Evolutionary conservation across 441 rosid species (phyloP).

Genomic region (Rhodomyrtus psidioides): DNA sequence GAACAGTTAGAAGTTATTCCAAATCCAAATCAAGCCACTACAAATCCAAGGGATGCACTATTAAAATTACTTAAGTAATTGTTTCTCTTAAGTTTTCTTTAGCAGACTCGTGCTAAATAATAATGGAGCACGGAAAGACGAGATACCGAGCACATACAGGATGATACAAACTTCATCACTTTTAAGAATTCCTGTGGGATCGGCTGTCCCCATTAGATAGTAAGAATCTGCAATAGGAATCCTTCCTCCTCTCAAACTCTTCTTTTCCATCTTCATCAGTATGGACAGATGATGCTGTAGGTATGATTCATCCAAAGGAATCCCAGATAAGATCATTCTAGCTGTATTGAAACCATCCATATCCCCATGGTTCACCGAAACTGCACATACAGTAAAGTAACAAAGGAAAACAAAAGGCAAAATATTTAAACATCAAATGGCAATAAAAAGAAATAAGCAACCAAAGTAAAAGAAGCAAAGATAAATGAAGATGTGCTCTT

Average conservation of each 20-base stretch:
- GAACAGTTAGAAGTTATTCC: background rate
- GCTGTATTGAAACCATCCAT: slow-evolving; percentile 35
- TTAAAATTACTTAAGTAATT: background rate
- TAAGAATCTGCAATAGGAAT: slow-evolving; percentile 53
- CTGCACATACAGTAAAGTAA: slow-evolving; percentile 24
- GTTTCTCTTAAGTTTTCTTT: background rate
- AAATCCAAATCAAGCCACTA: background rate
- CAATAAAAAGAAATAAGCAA: background rate
- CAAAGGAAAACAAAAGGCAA: background rate
- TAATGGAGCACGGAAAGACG: background rate
- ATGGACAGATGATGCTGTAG: slow-evolving; percentile 28
- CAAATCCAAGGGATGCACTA: background rate
- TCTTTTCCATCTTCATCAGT: slow-evolving; percentile 32
- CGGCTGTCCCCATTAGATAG: slow-evolving; percentile 81
- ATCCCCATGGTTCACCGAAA: slow-evolving; percentile 33
- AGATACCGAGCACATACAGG: slow-evolving; percentile 30
- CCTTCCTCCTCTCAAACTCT: slow-evolving; percentile 41
- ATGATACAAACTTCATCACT: slow-evolving; percentile 71
- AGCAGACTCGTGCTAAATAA: background rate
- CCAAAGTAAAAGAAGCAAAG: background rate
- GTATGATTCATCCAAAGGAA: slow-evolving; percentile 65
- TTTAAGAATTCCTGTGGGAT: slow-evolving; percentile 59
- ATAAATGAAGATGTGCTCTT: background rate
- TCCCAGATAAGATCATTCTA: slow-evolving; percentile 59
- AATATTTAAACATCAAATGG: background rate